Evolutionary conservation across 305 asterid genomes (phyloP), one percentile per base, ranked within the genome.

Genomic region (Fraxinus nigra): DNA sequence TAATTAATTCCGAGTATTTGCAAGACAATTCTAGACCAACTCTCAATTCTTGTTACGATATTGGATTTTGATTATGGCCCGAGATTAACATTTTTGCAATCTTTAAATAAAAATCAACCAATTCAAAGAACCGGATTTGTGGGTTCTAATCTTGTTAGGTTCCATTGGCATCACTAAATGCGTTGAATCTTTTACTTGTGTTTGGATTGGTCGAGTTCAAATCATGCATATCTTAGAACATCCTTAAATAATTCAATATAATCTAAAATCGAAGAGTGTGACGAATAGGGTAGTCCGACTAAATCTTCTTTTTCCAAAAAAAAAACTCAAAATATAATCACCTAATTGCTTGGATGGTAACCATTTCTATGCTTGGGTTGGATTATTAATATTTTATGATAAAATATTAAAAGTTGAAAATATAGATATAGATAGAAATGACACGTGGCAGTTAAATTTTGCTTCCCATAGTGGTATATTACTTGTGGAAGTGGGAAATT

Each of bases 381-480:
- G 40, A 37, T 37, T 37, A n/a, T 6, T 37, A 37, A 37, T 37
- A 37, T 37, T 37, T 35, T 37, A 37, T 37, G 10, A 37, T 37
- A 37, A 37, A 37, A 37, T 48, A 48, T 4, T 14, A 16, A 48
- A 14, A 14, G 1, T 48, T 48, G 72, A 8, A 37, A 37, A 35
- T 35, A 35, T 35, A 35, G 40, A 37, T 37, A 32, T 28, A 32
- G 63, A 67, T 63, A 63, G 22, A 20, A 59, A 63, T 6, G 65
- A 26, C 26, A 80, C 79, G 82, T 83, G 83, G 77, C 79, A 73
- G 61, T 78, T 59, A 81, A 75, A 81, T 54, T 56, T 37, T 37
- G 86, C 82, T 35, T 80, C 84, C 82, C 80, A 69, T 51, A 38
- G 63, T 77, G 73, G 14, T 37, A 73, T 79, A 86, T 83, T 86